Evolutionary conservation across 2,329 filamentous ascomycete genomes (phyloP).

Genomic region (Colletotrichum paranaense): DNA sequence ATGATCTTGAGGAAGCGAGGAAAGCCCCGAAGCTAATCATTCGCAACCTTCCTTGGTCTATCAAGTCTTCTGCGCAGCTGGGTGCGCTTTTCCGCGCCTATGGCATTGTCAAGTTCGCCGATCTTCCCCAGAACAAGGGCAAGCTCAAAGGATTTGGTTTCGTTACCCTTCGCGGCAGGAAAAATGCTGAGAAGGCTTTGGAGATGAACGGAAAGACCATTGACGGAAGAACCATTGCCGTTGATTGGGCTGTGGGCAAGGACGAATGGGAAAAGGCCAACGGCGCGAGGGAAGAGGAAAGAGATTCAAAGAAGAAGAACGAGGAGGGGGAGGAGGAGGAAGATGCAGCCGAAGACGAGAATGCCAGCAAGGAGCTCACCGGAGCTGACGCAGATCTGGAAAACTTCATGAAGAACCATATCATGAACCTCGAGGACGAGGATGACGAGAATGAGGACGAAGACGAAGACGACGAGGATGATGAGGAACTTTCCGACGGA

Average conservation of each 20-base stretch:
- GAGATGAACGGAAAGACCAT: constrained; percentile 91
- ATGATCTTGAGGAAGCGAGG: constrained; percentile 69
- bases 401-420: constrained; percentile 69
- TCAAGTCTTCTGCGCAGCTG: constrained; percentile 87
- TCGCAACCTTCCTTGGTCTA: constrained; percentile 94
- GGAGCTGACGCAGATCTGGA: constrained; percentile 58
- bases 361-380: constrained; percentile 49
- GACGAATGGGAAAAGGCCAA: constrained; percentile 81
- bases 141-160: constrained; percentile 92
- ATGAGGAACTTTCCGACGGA: constrained; percentile 58
- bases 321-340: constrained; percentile 53
- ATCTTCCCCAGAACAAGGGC: constrained; percentile 81
- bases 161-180: constrained; percentile 85
- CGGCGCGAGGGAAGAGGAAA: constrained; percentile 43
- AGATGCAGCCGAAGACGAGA: constrained; percentile 38
- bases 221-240: constrained; percentile 87
- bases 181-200: constrained; percentile 92
- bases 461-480: constrained; percentile 54
- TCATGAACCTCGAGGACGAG: constrained; percentile 68
- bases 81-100: constrained; percentile 84
- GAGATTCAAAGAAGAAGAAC: constrained; percentile 40
- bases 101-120: constrained; percentile 90
- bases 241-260: constrained; percentile 98
- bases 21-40: constrained; percentile 84
- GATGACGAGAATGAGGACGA: constrained; percentile 61